phyloP scores from a whole-genome alignment of 805 yeast genomes.

The Cyberlindnera samutprakarnensis region DNA sequence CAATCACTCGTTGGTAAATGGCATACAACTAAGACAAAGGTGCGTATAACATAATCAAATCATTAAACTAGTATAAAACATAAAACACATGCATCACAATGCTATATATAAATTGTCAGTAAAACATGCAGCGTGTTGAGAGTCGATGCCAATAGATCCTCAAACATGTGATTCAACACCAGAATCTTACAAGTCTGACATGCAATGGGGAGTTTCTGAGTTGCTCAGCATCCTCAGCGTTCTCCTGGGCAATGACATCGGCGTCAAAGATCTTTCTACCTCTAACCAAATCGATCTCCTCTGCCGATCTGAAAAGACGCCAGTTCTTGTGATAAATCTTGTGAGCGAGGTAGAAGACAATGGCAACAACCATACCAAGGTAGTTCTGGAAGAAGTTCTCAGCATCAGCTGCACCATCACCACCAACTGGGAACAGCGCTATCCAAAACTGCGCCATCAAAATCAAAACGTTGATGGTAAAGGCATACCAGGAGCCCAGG shows the following conservation, averaged over 20 bases:
- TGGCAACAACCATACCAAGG: slow-evolving; percentile 38
- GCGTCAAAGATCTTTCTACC: slow-evolving; percentile 39
- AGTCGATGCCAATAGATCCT: too few species aligned
- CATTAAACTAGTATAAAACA: too few species aligned
- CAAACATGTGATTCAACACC: slow-evolving; percentile 20
- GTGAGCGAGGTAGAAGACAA: slow-evolving; percentile 41
- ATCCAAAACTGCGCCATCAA: slow-evolving; percentile 60
- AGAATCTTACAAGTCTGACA: slow-evolving; percentile 17
- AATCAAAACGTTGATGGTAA: slow-evolving; percentile 40
- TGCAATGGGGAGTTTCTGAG: slow-evolving; percentile 14
- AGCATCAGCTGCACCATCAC: slow-evolving; percentile 28
- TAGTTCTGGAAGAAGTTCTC: slow-evolving; percentile 45
- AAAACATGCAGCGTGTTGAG: too few species aligned
- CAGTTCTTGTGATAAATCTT: slow-evolving; percentile 37
- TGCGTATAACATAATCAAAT: too few species aligned
- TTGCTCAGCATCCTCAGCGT: slow-evolving; percentile 26
- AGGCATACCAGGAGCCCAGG: slow-evolving; percentile 46
- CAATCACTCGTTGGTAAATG: too few species aligned
- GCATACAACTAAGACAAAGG: too few species aligned
- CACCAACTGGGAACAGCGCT: slow-evolving; percentile 52
- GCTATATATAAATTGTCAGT: too few species aligned
- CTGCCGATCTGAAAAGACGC: slow-evolving; percentile 26
- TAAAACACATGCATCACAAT: too few species aligned
- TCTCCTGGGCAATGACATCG: slow-evolving; percentile 33
- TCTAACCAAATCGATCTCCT: slow-evolving; percentile 37